Conservation (phyloP, 2,329 filamentous ascomycete species). For the Venturia carpophila region DNA sequence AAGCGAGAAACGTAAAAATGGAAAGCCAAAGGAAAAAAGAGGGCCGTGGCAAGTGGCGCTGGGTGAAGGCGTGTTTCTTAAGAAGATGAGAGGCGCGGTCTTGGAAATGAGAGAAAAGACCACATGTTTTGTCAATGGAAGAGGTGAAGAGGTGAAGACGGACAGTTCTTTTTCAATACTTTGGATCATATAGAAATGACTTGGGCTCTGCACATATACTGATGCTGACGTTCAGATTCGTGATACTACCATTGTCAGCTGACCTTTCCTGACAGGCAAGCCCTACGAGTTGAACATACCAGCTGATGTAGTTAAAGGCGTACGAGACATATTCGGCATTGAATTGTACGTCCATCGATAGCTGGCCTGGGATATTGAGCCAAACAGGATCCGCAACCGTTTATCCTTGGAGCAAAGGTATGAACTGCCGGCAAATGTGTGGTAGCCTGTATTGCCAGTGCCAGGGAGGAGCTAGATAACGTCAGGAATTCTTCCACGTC, state of each 20-base stretch:
- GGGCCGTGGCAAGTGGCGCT: not conserved
- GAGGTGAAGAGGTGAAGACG: not conserved
- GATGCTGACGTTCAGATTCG: conserved; percentile 32
- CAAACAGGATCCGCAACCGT: conserved; percentile 45
- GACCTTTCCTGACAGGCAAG: not conserved
- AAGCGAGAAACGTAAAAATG: not conserved
- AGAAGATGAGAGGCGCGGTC: not conserved
- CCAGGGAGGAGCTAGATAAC: conserved; percentile 40
- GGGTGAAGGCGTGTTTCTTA: not conserved
- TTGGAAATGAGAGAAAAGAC: not conserved
- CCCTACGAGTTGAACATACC: conserved; percentile 28
- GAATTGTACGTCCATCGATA: conserved; percentile 42
- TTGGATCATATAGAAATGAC: not conserved
- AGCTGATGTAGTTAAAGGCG: conserved; percentile 49
- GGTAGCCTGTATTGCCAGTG: conserved; percentile 43
- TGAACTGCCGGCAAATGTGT: conserved; percentile 40
- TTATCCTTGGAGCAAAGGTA: conserved; percentile 39
- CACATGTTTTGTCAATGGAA: not conserved
- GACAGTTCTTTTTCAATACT: not conserved
- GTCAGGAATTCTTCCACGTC: not conserved
- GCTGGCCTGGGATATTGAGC: conserved; percentile 46
- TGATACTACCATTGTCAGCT: not conserved
- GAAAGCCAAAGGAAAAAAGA: not conserved
- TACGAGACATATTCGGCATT: conserved; percentile 51
- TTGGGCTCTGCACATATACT: not conserved